These are phyloP conservation scores for Dioscorea zingiberensis DNA, from an alignment of 106 monocot species.

Conservation along the genomic window DNA sequence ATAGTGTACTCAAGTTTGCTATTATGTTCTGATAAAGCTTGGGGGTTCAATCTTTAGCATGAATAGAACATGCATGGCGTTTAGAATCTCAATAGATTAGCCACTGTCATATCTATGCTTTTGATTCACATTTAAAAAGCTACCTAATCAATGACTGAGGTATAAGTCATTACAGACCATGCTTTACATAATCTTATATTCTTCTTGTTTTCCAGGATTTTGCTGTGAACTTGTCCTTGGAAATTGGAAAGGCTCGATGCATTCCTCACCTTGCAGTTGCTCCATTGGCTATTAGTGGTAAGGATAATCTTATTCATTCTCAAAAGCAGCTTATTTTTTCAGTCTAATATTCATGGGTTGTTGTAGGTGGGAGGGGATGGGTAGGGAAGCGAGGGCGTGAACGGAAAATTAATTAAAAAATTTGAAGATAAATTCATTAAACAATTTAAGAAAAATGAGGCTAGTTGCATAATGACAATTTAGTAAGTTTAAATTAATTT, in stretches of 20 bases:
- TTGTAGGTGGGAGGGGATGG: too few relatives aligned
- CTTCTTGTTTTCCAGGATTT: slow-evolving; percentile 26
- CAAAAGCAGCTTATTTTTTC: background rate
- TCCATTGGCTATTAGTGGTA: slow-evolving; percentile 89
- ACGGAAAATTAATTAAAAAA: background rate
- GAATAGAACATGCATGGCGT: too few relatives aligned
- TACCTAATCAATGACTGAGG: too few relatives aligned
- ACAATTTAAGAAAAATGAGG: background rate
- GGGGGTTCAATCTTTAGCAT: too few relatives aligned
- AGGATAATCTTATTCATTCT: slow-evolving; percentile 12
- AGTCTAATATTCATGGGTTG: too few relatives aligned
- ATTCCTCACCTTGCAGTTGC: slow-evolving; percentile 52
- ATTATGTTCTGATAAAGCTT: too few relatives aligned
- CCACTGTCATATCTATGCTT: too few relatives aligned
- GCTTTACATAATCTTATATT: background rate
- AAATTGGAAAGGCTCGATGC: slow-evolving; percentile 51
- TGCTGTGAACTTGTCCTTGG: slow-evolving; percentile 33
- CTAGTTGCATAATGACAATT: too few relatives aligned
- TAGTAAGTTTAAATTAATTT: too few relatives aligned
- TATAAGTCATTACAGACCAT: background rate
- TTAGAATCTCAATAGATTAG: too few relatives aligned
- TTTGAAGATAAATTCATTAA: background rate
- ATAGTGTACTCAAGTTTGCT: background rate
- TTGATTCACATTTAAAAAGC: background rate
- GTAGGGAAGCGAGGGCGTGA: too few relatives aligned